Evolutionary conservation across 2,329 filamentous ascomycete genomes (phyloP).

Genomic region (Pseudogymnoascus sp.): DNA sequence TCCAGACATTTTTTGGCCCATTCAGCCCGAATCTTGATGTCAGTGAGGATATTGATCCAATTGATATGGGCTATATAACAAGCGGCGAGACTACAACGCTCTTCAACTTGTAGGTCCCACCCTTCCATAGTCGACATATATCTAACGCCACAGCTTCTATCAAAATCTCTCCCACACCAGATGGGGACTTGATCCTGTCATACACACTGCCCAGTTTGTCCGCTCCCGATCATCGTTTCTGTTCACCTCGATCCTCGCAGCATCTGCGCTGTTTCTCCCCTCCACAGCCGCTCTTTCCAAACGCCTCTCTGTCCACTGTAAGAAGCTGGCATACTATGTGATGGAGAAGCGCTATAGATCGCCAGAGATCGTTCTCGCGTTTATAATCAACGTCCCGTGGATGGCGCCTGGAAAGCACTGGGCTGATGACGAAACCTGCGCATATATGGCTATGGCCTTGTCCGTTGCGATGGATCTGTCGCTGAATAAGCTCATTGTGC

Average conservation of each 20-base stretch:
- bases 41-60: conserved; percentile 58
- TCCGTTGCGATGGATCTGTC: conserved; percentile 63
- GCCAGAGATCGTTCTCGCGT: conserved; percentile 66
- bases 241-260: conserved; percentile 63
- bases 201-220: conserved; percentile 60
- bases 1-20: conserved; percentile 61
- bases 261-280: conserved; percentile 60
- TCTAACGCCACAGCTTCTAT: conserved; percentile 47
- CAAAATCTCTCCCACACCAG: conserved; percentile 63
- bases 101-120: conserved; percentile 51
- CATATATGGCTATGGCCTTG: conserved; percentile 62
- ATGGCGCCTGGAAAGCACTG: conserved; percentile 61
- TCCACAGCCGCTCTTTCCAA: conserved; percentile 57
- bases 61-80: conserved; percentile 63
- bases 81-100: conserved; percentile 56
- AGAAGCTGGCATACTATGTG: conserved; percentile 53
- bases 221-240: conserved; percentile 62
- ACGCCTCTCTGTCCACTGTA: conserved; percentile 57
- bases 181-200: conserved; percentile 62
- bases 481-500: conserved; percentile 60
- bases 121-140: conserved; percentile 4
- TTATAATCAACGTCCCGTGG: conserved; percentile 71
- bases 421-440: conserved; percentile 65
- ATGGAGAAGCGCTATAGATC: conserved; percentile 57
- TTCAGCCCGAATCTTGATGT: conserved; percentile 56